Evolutionary conservation across 345 rosid species (phyloP).

Genomic region (Hevea brasiliensis): DNA sequence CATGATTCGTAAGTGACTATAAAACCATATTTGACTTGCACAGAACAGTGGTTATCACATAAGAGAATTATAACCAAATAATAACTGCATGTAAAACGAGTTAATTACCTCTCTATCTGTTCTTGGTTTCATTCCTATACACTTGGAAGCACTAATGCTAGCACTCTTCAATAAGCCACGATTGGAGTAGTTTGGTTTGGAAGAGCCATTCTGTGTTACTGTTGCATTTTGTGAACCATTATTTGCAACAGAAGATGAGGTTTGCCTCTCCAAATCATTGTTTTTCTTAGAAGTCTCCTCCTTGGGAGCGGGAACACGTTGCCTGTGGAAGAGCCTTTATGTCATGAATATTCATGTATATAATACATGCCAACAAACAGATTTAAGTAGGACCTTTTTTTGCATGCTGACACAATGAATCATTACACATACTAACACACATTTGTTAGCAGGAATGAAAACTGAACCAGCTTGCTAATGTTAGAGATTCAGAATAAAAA

Average conservation of each 20-base stretch:
- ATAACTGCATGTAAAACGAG: neutral
- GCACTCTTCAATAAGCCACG: slow-evolving; percentile 88
- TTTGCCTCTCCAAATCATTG: slow-evolving; percentile 41
- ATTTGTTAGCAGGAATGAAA: neutral
- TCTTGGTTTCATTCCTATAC: slow-evolving; percentile 56
- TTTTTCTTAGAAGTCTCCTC: slow-evolving; percentile 40
- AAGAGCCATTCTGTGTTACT: slow-evolving; percentile 29
- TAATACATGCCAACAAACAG: neutral
- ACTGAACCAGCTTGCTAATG: neutral
- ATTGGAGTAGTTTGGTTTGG: slow-evolving; percentile 34
- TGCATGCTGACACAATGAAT: neutral
- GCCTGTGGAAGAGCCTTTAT: slow-evolving; percentile 43
- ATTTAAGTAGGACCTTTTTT: slow-evolving; percentile 2
- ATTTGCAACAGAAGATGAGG: slow-evolving; percentile 41
- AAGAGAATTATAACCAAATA: neutral
- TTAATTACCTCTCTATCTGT: slow-evolving; percentile 48
- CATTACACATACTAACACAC: neutral
- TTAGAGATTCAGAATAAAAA: slow-evolving; percentile 6
- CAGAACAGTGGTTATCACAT: neutral
- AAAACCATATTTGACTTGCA: neutral
- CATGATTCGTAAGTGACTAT: neutral
- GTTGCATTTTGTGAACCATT: slow-evolving; percentile 42
- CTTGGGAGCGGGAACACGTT: slow-evolving; percentile 77
- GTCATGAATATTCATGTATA: slow-evolving; percentile 7
- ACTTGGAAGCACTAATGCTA: slow-evolving; percentile 93